A percentile compares a stretch with the other conserved stretches of the same genome.
phyloP scores from a whole-genome alignment of 306 rosid genomes.

The Pterocarpus macrocarpus region DNA sequence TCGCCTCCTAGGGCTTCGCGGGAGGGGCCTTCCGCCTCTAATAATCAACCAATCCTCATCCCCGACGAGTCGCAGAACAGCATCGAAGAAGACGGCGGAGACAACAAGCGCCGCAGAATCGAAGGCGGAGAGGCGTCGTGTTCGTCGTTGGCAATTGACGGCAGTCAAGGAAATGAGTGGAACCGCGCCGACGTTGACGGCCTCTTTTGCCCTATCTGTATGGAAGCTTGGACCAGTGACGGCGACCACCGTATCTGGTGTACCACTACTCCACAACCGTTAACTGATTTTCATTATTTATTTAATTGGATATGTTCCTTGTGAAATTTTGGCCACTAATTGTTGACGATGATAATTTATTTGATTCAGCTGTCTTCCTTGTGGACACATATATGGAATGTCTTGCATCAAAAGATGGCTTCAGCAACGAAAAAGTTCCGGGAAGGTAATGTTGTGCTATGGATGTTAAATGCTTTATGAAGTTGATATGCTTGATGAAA shows the following conservation, averaged over 20 bases:
- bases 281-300: not conserved
- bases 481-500: not conserved
- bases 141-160: slow-evolving; percentile 41
- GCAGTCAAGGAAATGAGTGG: slow-evolving; percentile 67
- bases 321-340: not conserved
- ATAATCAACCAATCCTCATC: slow-evolving; percentile 30
- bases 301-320: not conserved
- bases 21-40: slow-evolving; percentile 36
- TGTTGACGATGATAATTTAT: not conserved
- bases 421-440: slow-evolving; percentile 58
- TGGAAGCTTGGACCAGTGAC: slow-evolving; percentile 77
- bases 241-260: slow-evolving; percentile 85
- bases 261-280: slow-evolving; percentile 10
- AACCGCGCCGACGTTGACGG: slow-evolving; percentile 65
- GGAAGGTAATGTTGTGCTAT: slow-evolving; percentile 62
- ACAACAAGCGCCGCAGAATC: slow-evolving; percentile 75
- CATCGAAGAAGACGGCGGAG: slow-evolving; percentile 51
- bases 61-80: slow-evolving; percentile 24
- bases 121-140: slow-evolving; percentile 60
- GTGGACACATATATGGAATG: slow-evolving; percentile 91
- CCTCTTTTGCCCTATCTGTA: slow-evolving; percentile 82
- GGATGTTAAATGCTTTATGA: not conserved
- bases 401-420: slow-evolving; percentile 87
- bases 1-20: slow-evolving; percentile 45
- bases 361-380: slow-evolving; percentile 85